A percentile compares a stretch with the other conserved stretches of the same genome.
These are phyloP conservation scores for Corylus americana DNA, from an alignment of 306 rosid genomes.

Conservation along the genomic window DNA sequence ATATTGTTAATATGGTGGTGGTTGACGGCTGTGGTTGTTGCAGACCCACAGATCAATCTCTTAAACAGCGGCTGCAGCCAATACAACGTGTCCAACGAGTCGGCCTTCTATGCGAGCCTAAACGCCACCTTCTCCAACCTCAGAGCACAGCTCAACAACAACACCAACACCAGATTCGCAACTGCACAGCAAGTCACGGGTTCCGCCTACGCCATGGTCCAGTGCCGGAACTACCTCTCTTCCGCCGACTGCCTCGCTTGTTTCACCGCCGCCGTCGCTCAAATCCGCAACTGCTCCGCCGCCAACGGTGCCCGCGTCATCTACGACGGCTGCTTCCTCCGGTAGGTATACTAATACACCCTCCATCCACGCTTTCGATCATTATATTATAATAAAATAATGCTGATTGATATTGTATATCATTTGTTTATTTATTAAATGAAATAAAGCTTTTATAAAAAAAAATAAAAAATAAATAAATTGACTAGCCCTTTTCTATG, in stretches of 20 bases:
- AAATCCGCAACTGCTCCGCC: constrained; percentile 62
- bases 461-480: too few relatives aligned
- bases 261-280: constrained; percentile 37
- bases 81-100: constrained; percentile 51
- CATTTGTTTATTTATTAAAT: too few relatives aligned
- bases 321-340: constrained; percentile 76
- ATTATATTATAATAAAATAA: too few relatives aligned
- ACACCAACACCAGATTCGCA: constrained; percentile 39
- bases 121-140: constrained; percentile 48
- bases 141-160: constrained; percentile 25
- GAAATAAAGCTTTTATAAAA: too few relatives aligned
- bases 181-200: constrained; percentile 43
- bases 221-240: constrained; percentile 65
- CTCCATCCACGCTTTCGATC: too few relatives aligned
- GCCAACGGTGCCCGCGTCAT: constrained; percentile 77
- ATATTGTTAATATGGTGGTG: constrained; percentile 11
- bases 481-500: too few relatives aligned
- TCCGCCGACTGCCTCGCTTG: constrained; percentile 50
- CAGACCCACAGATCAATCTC: constrained; percentile 47
- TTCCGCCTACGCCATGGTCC: constrained; percentile 57
- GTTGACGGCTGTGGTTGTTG: constrained; percentile 9
- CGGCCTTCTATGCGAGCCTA: constrained; percentile 46
- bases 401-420: too few relatives aligned
- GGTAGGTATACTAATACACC: constrained; percentile 40
- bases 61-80: constrained; percentile 65